Evolutionary conservation across 805 yeast species (phyloP), one percentile per base, ranked within the genome.

Genomic region (Kodamaea kaohsiungensis): DNA sequence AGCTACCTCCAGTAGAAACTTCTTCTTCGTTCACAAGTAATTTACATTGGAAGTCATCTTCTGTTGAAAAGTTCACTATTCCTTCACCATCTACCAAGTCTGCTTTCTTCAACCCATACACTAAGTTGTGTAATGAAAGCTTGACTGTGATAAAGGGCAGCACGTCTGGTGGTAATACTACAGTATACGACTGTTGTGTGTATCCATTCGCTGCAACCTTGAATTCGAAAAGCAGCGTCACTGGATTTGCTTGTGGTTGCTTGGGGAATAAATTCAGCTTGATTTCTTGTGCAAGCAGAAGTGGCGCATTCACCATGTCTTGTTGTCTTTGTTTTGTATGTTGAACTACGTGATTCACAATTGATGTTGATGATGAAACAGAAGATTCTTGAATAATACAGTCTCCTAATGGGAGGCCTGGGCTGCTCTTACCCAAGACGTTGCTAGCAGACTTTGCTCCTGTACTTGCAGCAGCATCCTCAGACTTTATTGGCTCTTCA

Each of bases 21-120:
- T 71, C 77, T 43, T 71, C 74, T 43, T 74, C 77, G 54, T 76
- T 76, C 17, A 75, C 69, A 33, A 57, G 63, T 46, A 76, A 62
- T 47, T 67, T 67, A 57, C 75, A 74, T 64, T 73, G 77, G 59
- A 76, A 76, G 22, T 75, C 78, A 33, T 75, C 79, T 50, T 72
- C 75, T 7, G 49, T 18, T 4, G 30, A 16, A 8, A 51, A 38
- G 17, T 46, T 43, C 3, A 33, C 48, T 2, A 17, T 12, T 0
- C 71, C 71, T 13, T 65, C 72, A 2, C 77, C 77, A 38, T 64
- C 67, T 1, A 65, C 56, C 52, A 73, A 63, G 47, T 71, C 76
- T 12, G 63, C 64, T 22, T 64, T 65, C 53, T 72, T 73, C 40
- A 70, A 55, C 15, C 64, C 61, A 58, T 68, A 65, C 27, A 76